phyloP scores from a whole-genome alignment of 129 eudicot species.

The Artemisia argyi region DNA sequence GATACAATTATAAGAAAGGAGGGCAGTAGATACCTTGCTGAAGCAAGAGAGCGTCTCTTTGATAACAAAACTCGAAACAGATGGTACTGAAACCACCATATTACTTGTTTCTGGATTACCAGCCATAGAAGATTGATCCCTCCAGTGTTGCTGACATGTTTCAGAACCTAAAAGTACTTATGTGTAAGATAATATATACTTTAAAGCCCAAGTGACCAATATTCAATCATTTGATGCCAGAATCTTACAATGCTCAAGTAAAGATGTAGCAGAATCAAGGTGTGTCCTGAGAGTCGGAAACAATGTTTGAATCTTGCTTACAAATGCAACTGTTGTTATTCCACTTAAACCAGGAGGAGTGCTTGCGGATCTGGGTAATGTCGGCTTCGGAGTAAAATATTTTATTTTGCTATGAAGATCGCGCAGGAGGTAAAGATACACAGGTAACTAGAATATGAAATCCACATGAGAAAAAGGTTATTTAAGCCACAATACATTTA shows the following conservation, averaged over 20 bases:
- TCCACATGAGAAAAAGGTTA: background rate
- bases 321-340: conserved; percentile 41
- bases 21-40: conserved; percentile 52
- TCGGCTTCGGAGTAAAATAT: conserved; percentile 44
- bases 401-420: conserved; percentile 75
- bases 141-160: conserved; percentile 78
- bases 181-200: conserved; percentile 14
- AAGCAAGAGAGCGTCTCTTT: conserved; percentile 66
- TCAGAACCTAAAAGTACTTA: conserved; percentile 42
- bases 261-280: conserved; percentile 51
- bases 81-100: conserved; percentile 43
- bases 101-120: conserved; percentile 57
- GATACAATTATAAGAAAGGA: background rate
- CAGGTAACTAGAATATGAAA: conserved; percentile 54
- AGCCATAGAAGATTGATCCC: conserved; percentile 54
- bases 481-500: conserved; percentile 11
- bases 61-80: conserved; percentile 48
- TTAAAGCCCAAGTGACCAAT: conserved; percentile 7
- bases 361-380: conserved; percentile 30
- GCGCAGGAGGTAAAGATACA: conserved; percentile 66
- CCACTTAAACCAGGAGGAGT: conserved; percentile 42
- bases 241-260: conserved; percentile 51
- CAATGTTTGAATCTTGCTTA: conserved; percentile 49
- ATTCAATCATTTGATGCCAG: conserved; percentile 13
- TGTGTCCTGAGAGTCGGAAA: conserved; percentile 50